Evolutionary conservation across 164 flowering plant species (phyloP).

Genomic region (Protea cynaroides): DNA sequence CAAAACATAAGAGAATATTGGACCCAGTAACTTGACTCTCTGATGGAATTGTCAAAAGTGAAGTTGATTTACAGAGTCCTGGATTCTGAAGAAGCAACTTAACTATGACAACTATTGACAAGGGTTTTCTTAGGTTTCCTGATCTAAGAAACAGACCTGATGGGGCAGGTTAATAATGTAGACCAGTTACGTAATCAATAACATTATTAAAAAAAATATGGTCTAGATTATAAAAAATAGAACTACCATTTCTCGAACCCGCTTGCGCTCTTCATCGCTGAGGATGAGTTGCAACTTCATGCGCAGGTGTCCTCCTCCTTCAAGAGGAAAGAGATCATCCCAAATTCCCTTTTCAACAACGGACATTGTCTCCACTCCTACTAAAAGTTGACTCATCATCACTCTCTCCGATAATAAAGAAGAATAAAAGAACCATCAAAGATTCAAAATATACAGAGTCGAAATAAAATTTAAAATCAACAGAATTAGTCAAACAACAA

Average conservation of each 20-base stretch:
- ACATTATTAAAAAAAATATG: background rate
- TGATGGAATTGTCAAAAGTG: too few relatives aligned
- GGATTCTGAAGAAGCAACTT: too few relatives aligned
- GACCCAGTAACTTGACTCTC: too few relatives aligned
- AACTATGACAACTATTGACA: too few relatives aligned
- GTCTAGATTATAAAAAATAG: background rate
- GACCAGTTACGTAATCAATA: background rate
- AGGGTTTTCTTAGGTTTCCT: background rate
- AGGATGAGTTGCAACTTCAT: slow-evolving; percentile 72
- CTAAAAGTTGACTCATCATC: slow-evolving; percentile 12
- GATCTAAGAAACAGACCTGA: background rate
- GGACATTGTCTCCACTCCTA: slow-evolving; percentile 51
- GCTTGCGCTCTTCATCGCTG: slow-evolving; percentile 59
- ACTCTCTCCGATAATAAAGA: background rate
- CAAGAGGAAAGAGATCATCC: slow-evolving; percentile 63
- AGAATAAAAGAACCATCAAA: slow-evolving; percentile 5
- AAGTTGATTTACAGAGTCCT: too few relatives aligned
- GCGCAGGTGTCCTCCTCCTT: slow-evolving; percentile 68
- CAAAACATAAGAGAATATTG: too few relatives aligned
- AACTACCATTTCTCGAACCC: slow-evolving; percentile 56
- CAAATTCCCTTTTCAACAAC: slow-evolving; percentile 65
- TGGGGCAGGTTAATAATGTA: background rate
- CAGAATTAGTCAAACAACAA: background rate
- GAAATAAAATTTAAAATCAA: background rate
- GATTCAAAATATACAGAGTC: background rate